Evolutionary conservation across 495 filamentous ascomycete genomes (phyloP), one percentile per base, ranked within the genome.

Genomic region (Penicillium odoratum): DNA sequence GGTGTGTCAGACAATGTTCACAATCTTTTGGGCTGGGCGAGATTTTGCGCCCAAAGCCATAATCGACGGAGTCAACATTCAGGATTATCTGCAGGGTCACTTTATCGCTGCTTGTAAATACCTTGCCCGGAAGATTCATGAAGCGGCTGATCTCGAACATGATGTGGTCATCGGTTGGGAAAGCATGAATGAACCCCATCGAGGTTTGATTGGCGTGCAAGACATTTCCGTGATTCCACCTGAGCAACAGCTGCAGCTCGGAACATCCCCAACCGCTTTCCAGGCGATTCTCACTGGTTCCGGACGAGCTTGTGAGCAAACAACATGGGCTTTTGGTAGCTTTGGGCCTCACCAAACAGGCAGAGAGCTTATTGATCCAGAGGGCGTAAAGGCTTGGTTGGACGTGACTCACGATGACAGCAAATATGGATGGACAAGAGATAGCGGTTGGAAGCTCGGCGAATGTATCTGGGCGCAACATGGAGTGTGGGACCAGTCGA

Each of bases 401-500:
- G 85, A 91, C 15, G 78, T 76, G 13, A 85, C 83, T 43, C 89
- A 92, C 67, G 88, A 97, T 66, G 95, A 98, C 53, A 83, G 83
- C 3, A 82, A 85, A 57, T 98, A 98, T 67, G 92, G 91, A 38
- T 98, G 91, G 86, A 90, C 87, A 61, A 83, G 94, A 60, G 92
- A 94, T 65, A 82, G 89, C 11, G 85, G 77, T 8, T 98, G 94
- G 94, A 94, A 88, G 63, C 73, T 98, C 9, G 95, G 93, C 15
- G 86, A 95, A 71, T 97, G 94, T 68, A 60, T 98, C 30, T 98
- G 94, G 94, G 94, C 95, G 11, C 94, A 98, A 61, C 92, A 98
- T 73, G 93, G 92, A 5, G 85, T 98, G 0, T 98, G 94, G 94
- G 92, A 98, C 67, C 88, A 89, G 7, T 78, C 80, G 0, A 87